Evolutionary conservation across 768 basidiomycete species (phyloP), one percentile per base, ranked within the genome.

Genomic region (Leucocoprinus birnbaumii): DNA sequence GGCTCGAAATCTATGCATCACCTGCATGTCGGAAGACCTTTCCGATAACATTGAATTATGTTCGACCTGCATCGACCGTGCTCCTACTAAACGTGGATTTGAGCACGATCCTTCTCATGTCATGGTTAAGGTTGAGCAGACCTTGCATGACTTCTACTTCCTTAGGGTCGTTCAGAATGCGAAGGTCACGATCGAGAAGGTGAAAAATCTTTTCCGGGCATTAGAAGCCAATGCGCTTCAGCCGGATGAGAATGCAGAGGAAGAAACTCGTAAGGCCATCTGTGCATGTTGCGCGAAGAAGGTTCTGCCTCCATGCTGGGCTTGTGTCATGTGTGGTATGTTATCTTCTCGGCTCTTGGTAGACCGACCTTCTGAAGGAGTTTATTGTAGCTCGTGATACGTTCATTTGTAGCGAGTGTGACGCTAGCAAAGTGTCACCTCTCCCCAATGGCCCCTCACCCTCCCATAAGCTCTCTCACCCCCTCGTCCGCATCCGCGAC

Each of bases 31-130:
- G 6, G 71, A 69, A n/a, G 66, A 70, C 44, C 60, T 68, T 5
- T 68, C 68, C 1, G 69, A 71, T 51, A 69, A 70, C 52, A 66
- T 72, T 27, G 69, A 72, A 42, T 51, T 72, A 3, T 72, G 71
- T 48, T 59, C 60, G 37, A 56, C 59, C 3, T 71, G 69, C 51
- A 53, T 66, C 7, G 66, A 71, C 38, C 66, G 62, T 43, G 57
- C 67, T 1, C 67, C 67, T 2, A 51, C 59, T 3, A 67, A 67
- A 55, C 63, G 67, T 8, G 59, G 61, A 2, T 72, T 72, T 50
- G 64, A 57, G 9, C 71, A 72, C 42, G 64, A 70, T 13, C 31
- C 58, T 4, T 66, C 64, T 14, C 71, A 71, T 58, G 53, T 61
- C 7, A 55, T 69, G 46, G 53, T 72, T 48, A 68, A 67, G 43